Base-by-base conservation (phyloP, 768 basidiomycete genomes). In the Collybia sp. region DNA sequence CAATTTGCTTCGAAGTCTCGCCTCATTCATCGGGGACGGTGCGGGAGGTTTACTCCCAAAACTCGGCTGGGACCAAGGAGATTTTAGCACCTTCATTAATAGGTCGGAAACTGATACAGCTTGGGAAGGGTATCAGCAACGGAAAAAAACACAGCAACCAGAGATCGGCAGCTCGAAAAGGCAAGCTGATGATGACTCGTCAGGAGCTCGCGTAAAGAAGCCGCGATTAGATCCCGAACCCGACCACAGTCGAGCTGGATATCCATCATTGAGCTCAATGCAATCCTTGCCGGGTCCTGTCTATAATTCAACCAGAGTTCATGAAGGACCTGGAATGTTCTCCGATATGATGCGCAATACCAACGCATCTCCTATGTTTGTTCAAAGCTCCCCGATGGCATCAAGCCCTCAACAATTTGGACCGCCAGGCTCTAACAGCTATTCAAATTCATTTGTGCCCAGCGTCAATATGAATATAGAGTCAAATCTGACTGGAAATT, bases 71-170 rank as follows among this genome's bases (percentile, higher is more conserved):
- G 77, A 85, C 25, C 57, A 79, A 58, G 70, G 77, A 38, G 87
- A 89, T 57, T 93, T 94, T 60, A 83, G 87, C 51, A 80, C 77
- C 41, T 88, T 84, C 53, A 70, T 95, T 51, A 91, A 88, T 65
- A 83, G 82, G 55, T 80, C 87, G 0, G 93, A 96, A 67, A 93
- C 92, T 0, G 93, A 95, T 58, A 93, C 91, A 1, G 93, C 92
- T 31, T 92, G 87, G 76, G 93, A 95, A 59, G 85, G 90, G 43
- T 93, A 85, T 57, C 84, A 90, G 51, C 54, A 74, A 4, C 80
- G 91, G 53, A 93, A 85, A 62, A 75, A 74, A 50, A 37, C 50
- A 2, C 43, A 54, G 12, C 55, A 54, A 9, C 46, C 60, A 30
- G 54, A 65, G 13, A 37, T 63, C n/a, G 57, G 59, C 38, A 50